Conservation (phyloP, 352 stramenopile species). For the Aphanomyces cochlioides region DNA sequence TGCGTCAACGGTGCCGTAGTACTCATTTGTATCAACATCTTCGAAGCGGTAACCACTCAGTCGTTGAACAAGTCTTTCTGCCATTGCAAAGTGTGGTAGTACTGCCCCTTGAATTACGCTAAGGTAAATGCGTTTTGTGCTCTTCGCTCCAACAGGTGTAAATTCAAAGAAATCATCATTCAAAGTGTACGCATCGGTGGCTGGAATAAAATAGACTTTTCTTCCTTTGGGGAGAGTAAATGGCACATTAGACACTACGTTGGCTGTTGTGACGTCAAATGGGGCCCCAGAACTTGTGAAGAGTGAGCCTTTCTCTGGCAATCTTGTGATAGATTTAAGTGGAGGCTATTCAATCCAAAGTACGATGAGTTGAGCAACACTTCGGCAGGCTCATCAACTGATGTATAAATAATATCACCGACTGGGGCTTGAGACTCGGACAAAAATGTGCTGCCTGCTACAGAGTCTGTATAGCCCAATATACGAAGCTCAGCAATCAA, state of each 20-base stretch:
- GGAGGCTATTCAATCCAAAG: not conserved
- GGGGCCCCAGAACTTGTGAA: not conserved
- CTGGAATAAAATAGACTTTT: not conserved
- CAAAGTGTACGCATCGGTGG: not conserved
- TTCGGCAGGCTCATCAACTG: conserved; percentile 1
- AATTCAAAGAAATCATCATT: not conserved
- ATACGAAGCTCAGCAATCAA: conserved; percentile 5
- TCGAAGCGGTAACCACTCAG: conserved; percentile 25
- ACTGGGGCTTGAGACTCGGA: not conserved
- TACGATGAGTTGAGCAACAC: not conserved
- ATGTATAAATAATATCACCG: not conserved
- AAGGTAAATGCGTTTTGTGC: not conserved
- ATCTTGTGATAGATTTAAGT: not conserved
- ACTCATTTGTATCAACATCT: conserved; percentile 24
- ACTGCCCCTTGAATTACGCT: not conserved
- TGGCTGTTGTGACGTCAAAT: not conserved
- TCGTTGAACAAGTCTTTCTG: not conserved
- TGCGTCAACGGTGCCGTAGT: conserved; percentile 16
- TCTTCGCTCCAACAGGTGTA: not conserved
- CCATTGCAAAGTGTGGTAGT: not conserved
- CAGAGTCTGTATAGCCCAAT: not conserved
- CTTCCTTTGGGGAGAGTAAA: not conserved
- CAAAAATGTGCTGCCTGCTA: not conserved
- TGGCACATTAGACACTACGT: not conserved
- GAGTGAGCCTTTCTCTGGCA: conserved; percentile 12